These are phyloP conservation scores for Flagelloscypha sp. DNA, from an alignment of 768 basidiomycete genomes.

Conservation along the genomic window DNA sequence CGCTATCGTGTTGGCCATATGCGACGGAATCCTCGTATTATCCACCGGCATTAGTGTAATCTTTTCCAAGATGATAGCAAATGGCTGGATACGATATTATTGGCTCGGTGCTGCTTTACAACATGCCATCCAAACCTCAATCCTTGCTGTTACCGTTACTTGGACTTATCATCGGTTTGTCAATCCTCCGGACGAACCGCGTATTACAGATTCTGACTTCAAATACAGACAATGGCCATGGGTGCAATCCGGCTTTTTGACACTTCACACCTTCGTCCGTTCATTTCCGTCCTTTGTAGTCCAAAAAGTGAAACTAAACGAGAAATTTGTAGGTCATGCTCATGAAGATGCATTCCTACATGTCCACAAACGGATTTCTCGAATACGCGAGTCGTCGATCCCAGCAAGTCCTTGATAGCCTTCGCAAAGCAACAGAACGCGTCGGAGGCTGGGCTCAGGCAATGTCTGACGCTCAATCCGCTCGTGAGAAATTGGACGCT, in stretches of 20 bases:
- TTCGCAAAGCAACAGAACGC: slow-evolving; percentile 38
- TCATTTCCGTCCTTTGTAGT: slow-evolving; percentile 3
- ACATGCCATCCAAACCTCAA: slow-evolving; percentile 66
- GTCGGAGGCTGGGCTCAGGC: slow-evolving; percentile 67
- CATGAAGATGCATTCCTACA: slow-evolving; percentile 97
- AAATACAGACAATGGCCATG: slow-evolving; percentile 83
- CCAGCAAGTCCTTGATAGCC: slow-evolving; percentile 29
- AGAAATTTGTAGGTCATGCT: slow-evolving; percentile 53
- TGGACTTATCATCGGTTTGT: slow-evolving; percentile 85
- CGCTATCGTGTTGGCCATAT: slow-evolving; percentile 71
- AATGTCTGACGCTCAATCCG: slow-evolving; percentile 37
- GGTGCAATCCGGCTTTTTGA: slow-evolving; percentile 92
- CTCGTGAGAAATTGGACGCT: slow-evolving; percentile 33
- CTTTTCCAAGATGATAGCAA: slow-evolving; percentile 68
- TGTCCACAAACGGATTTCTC: slow-evolving; percentile 80
- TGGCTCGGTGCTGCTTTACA: slow-evolving; percentile 72
- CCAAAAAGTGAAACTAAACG: slow-evolving; percentile 6
- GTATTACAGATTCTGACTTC: not conserved
- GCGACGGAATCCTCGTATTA: slow-evolving; percentile 74
- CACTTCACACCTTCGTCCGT: slow-evolving; percentile 72
- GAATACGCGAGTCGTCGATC: slow-evolving; percentile 44
- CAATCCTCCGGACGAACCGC: not conserved
- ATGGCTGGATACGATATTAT: slow-evolving; percentile 77
- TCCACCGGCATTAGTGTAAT: slow-evolving; percentile 74
- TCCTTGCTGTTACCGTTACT: slow-evolving; percentile 65